Percentiles rank a stretch among this genome's conserved stretches.
Evolutionary conservation across 495 filamentous ascomycete genomes (phyloP).

Genomic region (Emericellopsis terricola): DNA sequence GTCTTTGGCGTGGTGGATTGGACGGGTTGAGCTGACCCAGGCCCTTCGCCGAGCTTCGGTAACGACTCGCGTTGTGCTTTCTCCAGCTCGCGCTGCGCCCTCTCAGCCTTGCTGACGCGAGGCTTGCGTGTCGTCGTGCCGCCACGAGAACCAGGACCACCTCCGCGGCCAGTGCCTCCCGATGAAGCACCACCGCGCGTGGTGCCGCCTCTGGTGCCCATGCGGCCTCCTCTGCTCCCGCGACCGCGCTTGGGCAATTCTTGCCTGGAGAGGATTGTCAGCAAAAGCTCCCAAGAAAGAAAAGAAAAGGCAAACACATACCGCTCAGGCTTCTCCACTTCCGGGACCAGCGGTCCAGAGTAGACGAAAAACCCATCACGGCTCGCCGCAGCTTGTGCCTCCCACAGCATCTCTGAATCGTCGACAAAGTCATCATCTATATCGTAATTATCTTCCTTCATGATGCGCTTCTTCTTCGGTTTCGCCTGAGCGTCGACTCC

Average conservation of each 20-base stretch:
- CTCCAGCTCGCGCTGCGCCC: constrained; percentile 45
- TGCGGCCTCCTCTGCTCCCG: constrained; percentile 34
- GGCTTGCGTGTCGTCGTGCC: constrained; percentile 62
- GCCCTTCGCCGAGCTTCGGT: constrained; percentile 7
- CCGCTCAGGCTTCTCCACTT: constrained; percentile 68
- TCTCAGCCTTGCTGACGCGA: constrained; percentile 67
- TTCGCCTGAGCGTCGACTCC: constrained; percentile 40
- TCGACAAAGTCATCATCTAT: constrained; percentile 95
- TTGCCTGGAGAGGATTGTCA: too few species aligned
- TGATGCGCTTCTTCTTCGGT: constrained; percentile 52
- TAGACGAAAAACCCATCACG: constrained; percentile 88
- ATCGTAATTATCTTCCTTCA: constrained; percentile 91
- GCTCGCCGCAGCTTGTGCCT: constrained; percentile 83
- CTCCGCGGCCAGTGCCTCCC: constrained; percentile 33
- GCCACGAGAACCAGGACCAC: constrained; percentile 61
- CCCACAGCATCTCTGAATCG: constrained; percentile 88
- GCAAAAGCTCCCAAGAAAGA: constrained; percentile 35
- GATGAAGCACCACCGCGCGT: constrained; percentile 16
- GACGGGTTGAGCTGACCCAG: not conserved
- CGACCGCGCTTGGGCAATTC: constrained; percentile 64
- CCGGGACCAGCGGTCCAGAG: constrained; percentile 66
- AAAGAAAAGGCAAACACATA: constrained; percentile 38
- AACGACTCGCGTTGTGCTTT: constrained; percentile 26
- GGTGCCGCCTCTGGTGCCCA: constrained; percentile 32
- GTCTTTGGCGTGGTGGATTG: constrained; percentile 1